Evolutionary conservation across 2,329 filamentous ascomycete species (phyloP), one percentile per base, ranked within the genome.

Genomic region (Alternaria panax): DNA sequence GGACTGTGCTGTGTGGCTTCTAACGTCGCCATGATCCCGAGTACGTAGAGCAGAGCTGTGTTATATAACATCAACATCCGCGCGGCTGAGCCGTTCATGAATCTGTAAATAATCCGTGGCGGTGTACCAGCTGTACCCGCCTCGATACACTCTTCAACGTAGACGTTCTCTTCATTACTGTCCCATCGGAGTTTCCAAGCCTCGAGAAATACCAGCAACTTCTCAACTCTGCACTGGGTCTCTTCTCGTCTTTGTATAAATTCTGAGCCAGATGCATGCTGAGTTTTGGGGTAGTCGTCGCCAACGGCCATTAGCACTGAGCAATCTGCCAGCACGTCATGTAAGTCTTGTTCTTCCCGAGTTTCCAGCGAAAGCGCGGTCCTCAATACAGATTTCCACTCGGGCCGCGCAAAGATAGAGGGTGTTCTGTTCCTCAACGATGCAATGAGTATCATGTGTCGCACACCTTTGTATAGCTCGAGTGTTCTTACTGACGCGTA

Each of bases 61-160:
- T 71, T 71, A 54, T 74, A 75, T 6, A 75, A 55, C 70, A 75
- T 72, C 20, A 68, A 52, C 57, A 67, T 68, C 7, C 58, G 66
- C 2, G 67, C 52, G 3, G 62, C 43, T 6, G 58, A 51, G 1
- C 47, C 52, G 34, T 50, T 53, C 22, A n/a, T 27, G 28, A 66
- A 61, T 5, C 46, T 38, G 36, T 64, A 63, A 2, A 59, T 36
- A 6, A 43, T 63, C 1, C 45, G 30, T 25, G 9, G 27, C 1
- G 53, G 24, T 9, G 32, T 32, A 2, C 41, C 22, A 20, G 42
- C 9, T 20, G 9, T 16, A n/a, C 14, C 7, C 16, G 45, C 28
- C 2, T 40, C 40, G 7, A 41, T 20, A 20, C 22, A 18, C 7
- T 58, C 30, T 22, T 42, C 48, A 12, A 30, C 20, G 20, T 51